Base-by-base conservation (phyloP, 305 asterid genomes). In the Fraxinus dipetala region DNA sequence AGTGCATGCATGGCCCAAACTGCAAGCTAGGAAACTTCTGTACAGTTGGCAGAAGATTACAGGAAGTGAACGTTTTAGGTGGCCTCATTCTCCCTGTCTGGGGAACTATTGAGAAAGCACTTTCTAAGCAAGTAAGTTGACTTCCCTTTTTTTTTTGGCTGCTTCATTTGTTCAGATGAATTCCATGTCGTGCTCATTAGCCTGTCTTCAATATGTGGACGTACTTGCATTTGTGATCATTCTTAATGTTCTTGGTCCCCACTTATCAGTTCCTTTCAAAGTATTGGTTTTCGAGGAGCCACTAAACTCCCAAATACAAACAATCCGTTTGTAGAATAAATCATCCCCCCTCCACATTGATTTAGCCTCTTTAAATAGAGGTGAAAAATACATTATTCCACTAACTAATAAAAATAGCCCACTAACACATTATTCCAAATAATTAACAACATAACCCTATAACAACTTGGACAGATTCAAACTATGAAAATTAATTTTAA, bases 1-100 rank as follows among this genome's bases (percentile, higher is more conserved):
- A 96, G 99, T 96, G 99, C 89, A 96, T 94, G 98, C 99, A 96
- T 83, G 98, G 99, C 81, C 97, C 95, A 51, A 96, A 92, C 72
- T 96, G 99, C 85, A 96, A 93, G 89, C 85, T 89, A 77, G 95
- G 93, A 73, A 91, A 78, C 85, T 92, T 87, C 91, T 96, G 99
- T 88, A 92, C 95, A 54, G 94, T 93, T 72, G 99, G 99, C 54
- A 92, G 90, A 92, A 90, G 99, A 89, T 77, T 94, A 81, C 99
- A 93, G 85, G 99, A 96, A 90, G 98, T 92, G 79, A 90, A 96
- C 89, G 92, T 96, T 79, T 85, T 96, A 84, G 98, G 98, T 83
- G 98, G 99, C 76, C 97, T 96, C 69, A 94, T 96, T 86, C 98
- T 96, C 86, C 99, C 98, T 80, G 95, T 94, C 67, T 96, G 99